Base-by-base conservation (phyloP, 768 basidiomycete genomes). In the Termitomyces sp. region DNA sequence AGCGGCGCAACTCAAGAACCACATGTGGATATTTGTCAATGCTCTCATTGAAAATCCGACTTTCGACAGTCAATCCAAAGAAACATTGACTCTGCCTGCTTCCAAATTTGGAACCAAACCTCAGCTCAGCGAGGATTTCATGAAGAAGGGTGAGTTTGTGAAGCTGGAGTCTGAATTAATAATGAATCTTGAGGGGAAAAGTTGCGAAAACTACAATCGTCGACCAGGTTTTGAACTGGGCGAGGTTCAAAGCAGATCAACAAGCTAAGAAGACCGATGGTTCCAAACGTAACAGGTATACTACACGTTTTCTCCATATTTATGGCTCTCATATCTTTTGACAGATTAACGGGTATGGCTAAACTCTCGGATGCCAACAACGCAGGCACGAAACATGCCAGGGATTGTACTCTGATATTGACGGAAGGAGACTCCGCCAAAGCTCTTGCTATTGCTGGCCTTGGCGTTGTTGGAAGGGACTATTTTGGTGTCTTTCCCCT, bases 371-470 rank as follows among this genome's bases (percentile, higher is more conserved):
- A 99, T 65, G 97, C 97, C 47, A 98, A 99, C 77, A 95, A 94
- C 65, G 97, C 97, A 1, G 97, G 97, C 9, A 91, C 92, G 6
- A 86, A 78, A 64, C 76, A 85, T 44, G 94, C 84, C 6, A 80
- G 81, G 48, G 79, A 87, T 46, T 98, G 97, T 66, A 98, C 97
- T 1, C 83, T 99, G 54, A 99, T 99, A 58, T 77, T 99, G 4
- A 98, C 97, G 0, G 97, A 99, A 82, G 97, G 97, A 79, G 96
- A 98, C 75, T 98, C 97, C 24, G 97, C 97, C 78, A 98, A 98
- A 70, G 87, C 94, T 6, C 80, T 99, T 39, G 97, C 97, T 10
- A 87, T 98, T 28, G 94, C 95, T 48, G 97, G 97, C 50, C 83
- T 99, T 34, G 84, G 86, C 56, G 94, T 98, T 29, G 94, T 98